These are phyloP conservation scores for Usnea hakonensis DNA, from an alignment of 495 filamentous ascomycete species.

Conservation along the genomic window DNA sequence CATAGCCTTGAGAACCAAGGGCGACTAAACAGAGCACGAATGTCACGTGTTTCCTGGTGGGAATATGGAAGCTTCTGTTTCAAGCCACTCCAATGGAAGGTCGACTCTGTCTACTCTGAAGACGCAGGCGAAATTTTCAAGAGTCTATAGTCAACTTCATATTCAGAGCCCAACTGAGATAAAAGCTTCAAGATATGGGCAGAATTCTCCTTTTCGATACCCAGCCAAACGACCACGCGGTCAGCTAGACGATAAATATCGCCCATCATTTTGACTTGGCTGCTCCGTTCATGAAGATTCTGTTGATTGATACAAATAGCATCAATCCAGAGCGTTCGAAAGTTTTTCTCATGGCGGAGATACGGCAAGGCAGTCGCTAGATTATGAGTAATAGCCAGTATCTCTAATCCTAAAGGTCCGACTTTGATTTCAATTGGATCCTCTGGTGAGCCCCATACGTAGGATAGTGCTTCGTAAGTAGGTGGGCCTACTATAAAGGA, in stretches of 20 bases:
- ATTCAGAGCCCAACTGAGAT: not conserved
- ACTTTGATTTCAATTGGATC: not conserved
- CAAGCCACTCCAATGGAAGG: too few species aligned
- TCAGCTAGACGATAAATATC: not conserved
- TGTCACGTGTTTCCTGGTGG: too few species aligned
- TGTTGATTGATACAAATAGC: constrained; percentile 12
- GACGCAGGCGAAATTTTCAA: not conserved
- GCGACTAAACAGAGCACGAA: too few species aligned
- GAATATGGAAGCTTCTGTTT: too few species aligned
- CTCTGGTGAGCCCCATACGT: constrained; percentile 5
- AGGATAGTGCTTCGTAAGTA: constrained; percentile 10
- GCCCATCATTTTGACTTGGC: not conserved
- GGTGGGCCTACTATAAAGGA: not conserved
- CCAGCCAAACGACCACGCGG: constrained; percentile 8
- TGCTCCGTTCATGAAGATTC: not conserved
- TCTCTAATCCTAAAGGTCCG: not conserved
- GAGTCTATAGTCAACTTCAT: not conserved
- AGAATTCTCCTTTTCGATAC: constrained; percentile 2
- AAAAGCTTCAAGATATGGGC: not conserved
- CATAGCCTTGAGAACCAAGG: too few species aligned
- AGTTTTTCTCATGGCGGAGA: not conserved
- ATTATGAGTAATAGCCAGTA: not conserved
- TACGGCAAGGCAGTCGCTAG: not conserved
- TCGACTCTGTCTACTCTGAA: too few species aligned
- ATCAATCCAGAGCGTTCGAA: constrained; percentile 3